Conservation (phyloP, 2,329 filamentous ascomycete genomes). For the Ambrosiella cleistominuta region DNA sequence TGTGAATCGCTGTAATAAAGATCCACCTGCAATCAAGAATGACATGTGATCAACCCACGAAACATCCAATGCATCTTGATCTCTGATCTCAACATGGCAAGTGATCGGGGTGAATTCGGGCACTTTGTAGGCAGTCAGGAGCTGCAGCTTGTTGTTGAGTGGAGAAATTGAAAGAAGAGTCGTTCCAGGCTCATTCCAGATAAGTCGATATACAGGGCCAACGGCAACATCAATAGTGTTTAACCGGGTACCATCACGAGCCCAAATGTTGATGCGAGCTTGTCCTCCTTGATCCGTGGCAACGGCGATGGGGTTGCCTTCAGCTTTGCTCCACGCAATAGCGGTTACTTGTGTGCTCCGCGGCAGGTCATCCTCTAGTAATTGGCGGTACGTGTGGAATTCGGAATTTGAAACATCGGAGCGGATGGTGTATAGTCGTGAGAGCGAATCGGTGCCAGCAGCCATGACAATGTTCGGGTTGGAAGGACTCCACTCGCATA, state of each 20-base stretch:
- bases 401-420: conserved; percentile 26
- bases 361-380: conserved; percentile 37
- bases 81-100: conserved; percentile 31
- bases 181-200: conserved; percentile 39
- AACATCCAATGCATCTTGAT: conserved; percentile 36
- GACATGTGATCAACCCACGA: conserved; percentile 41
- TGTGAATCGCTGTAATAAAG: conserved; percentile 31
- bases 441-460: conserved; percentile 53
- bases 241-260: conserved; percentile 32
- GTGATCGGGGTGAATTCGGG: conserved; percentile 24
- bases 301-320: conserved; percentile 38
- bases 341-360: conserved; percentile 36
- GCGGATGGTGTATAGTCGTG: conserved; percentile 48
- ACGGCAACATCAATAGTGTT: conserved; percentile 39
- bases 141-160: conserved; percentile 27
- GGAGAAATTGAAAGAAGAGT: conserved; percentile 37
- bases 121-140: conserved; percentile 9
- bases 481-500: conserved; percentile 51
- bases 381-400: conserved; percentile 26
- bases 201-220: conserved; percentile 42
- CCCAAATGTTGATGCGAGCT: conserved; percentile 38
- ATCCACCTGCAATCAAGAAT: conserved; percentile 41
- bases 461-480: conserved; percentile 48
- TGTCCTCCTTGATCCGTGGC: conserved; percentile 36
- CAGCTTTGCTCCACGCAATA: conserved; percentile 38